Percentiles rank a stretch among this genome's conserved stretches.
Evolutionary conservation across 768 basidiomycete species (phyloP).

Genomic region (Mycena metata): DNA sequence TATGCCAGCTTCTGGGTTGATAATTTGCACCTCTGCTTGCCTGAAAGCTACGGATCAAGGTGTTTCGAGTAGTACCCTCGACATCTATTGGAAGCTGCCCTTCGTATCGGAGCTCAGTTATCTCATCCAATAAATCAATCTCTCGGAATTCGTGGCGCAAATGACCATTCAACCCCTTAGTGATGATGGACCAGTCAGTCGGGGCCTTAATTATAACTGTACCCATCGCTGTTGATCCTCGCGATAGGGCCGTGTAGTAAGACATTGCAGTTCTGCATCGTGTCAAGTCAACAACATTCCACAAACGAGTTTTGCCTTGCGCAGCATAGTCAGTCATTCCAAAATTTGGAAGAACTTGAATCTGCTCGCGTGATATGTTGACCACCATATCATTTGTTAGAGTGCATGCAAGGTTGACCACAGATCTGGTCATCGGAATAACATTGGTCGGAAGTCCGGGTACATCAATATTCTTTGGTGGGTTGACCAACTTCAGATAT

Average conservation of each 20-base stretch:
- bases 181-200: not conserved
- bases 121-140: not conserved
- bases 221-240: not conserved
- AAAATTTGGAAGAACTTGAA: not conserved
- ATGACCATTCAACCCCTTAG: not conserved
- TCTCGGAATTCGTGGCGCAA: conserved; percentile 4
- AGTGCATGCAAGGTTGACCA: too few species aligned
- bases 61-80: too few species aligned
- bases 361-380: not conserved
- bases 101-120: not conserved
- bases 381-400: too few species aligned
- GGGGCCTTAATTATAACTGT: not conserved
- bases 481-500: too few species aligned
- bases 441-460: too few species aligned
- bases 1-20: too few species aligned
- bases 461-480: too few species aligned
- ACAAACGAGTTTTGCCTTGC: not conserved
- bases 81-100: too few species aligned
- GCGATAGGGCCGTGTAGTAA: not conserved
- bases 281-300: not conserved
- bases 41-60: not conserved
- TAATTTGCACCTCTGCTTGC: too few species aligned
- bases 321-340: conserved; percentile 3
- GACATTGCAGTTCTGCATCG: not conserved
- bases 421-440: too few species aligned